These are phyloP conservation scores for Ophiostoma perfectum DNA, from an alignment of 2,329 filamentous ascomycete species.

Conservation along the genomic window DNA sequence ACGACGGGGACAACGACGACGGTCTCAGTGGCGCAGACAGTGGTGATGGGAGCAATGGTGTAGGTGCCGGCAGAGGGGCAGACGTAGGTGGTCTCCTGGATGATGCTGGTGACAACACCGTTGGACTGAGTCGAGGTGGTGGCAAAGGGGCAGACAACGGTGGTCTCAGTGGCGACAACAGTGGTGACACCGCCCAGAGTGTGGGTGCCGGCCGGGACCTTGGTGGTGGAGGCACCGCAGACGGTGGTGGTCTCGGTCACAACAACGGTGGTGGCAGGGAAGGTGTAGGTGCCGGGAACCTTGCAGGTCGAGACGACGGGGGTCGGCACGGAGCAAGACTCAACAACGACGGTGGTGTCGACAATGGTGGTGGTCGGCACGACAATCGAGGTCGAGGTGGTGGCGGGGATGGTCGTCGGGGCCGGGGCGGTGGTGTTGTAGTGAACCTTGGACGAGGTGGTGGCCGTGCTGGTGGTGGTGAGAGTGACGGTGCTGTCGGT, in stretches of 20 bases:
- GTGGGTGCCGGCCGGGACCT: constrained; percentile 58
- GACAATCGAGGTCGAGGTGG: not conserved
- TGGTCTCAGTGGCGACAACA: constrained; percentile 59
- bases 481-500: constrained; percentile 9
- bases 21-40: constrained; percentile 46
- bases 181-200: constrained; percentile 70
- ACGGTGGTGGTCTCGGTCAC: constrained; percentile 63
- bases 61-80: constrained; percentile 57
- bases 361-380: constrained; percentile 22
- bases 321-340: constrained; percentile 42
- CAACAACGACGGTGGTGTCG: constrained; percentile 19
- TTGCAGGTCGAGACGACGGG: constrained; percentile 51
- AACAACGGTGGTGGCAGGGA: constrained; percentile 66
- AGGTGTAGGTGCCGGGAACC: constrained; percentile 67
- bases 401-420: not conserved
- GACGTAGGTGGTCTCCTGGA: constrained; percentile 21
- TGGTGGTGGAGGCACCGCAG: constrained; percentile 56
- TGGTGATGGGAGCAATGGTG: constrained; percentile 64
- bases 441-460: not conserved
- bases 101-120: constrained; percentile 56
- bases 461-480: not conserved
- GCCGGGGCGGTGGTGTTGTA: not conserved
- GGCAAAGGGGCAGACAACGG: constrained; percentile 64
- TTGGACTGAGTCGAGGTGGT: constrained; percentile 53
- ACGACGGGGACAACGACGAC: constrained; percentile 61